Conservation (phyloP, 2,329 filamentous ascomycete genomes). For the Calycina marina region DNA sequence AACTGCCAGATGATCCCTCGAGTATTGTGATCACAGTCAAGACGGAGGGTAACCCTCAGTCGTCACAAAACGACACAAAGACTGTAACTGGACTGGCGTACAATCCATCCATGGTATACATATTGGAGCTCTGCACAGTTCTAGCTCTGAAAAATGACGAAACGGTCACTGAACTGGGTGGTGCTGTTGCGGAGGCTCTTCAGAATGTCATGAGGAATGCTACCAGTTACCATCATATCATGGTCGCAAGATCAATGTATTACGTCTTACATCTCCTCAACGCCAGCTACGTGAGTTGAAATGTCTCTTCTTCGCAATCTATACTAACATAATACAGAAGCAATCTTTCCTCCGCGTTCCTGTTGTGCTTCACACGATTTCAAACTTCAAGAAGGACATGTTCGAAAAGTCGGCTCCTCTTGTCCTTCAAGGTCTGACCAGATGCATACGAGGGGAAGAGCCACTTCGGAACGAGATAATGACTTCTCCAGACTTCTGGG, state of each 20-base stretch:
- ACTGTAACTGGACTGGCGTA: constrained; percentile 47
- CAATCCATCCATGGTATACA: constrained; percentile 74
- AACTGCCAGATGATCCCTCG: constrained; percentile 75
- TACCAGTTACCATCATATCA: constrained; percentile 64
- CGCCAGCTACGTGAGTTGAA: constrained; percentile 62
- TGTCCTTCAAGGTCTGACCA: constrained; percentile 62
- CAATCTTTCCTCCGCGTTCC: constrained; percentile 85
- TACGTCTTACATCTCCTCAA: constrained; percentile 74
- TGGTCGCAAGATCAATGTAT: constrained; percentile 70
- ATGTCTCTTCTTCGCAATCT: neutral
- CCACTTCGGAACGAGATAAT: constrained; percentile 83
- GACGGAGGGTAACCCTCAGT: constrained; percentile 56
- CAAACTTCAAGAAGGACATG: constrained; percentile 65
- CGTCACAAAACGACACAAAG: constrained; percentile 46
- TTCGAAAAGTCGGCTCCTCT: constrained; percentile 63
- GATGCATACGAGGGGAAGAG: constrained; percentile 65
- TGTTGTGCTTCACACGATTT: constrained; percentile 81
- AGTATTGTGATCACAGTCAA: constrained; percentile 80
- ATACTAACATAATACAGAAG: constrained; percentile 40
- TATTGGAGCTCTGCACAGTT: constrained; percentile 81
- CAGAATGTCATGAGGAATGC: constrained; percentile 71
- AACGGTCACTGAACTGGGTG: constrained; percentile 59
- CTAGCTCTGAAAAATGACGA: constrained; percentile 63
- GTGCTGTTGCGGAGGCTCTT: constrained; percentile 65
- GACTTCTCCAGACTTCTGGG: constrained; percentile 95